Conservation (phyloP, 2,329 filamentous ascomycete species). For the Colletotrichum orbiculare region DNA sequence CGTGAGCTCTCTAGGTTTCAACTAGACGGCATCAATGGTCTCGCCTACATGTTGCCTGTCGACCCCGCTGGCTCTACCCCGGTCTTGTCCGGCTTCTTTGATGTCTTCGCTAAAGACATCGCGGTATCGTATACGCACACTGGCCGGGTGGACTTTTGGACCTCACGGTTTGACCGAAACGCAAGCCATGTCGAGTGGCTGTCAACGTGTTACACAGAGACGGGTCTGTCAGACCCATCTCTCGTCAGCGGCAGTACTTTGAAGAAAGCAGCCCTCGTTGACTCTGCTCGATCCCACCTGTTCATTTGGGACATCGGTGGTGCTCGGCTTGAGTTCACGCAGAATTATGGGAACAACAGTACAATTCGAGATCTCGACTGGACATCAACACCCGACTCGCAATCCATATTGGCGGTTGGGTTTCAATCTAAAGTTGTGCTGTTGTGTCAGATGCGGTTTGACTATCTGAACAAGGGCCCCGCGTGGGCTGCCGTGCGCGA, state of each 20-base stretch:
- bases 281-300: slow-evolving; percentile 76
- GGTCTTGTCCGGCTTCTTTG: slow-evolving; percentile 80
- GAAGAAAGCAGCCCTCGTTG: slow-evolving; percentile 86
- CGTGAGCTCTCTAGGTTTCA: slow-evolving; percentile 78
- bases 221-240: slow-evolving; percentile 76
- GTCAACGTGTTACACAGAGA: slow-evolving; percentile 83
- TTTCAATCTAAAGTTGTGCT: slow-evolving; percentile 88
- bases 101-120: slow-evolving; percentile 87
- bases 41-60: slow-evolving; percentile 80
- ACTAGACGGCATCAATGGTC: slow-evolving; percentile 67
- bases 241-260: slow-evolving; percentile 87
- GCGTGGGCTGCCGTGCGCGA: slow-evolving; percentile 89
- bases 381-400: slow-evolving; percentile 90
- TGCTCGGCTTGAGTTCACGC: slow-evolving; percentile 82
- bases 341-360: slow-evolving; percentile 78
- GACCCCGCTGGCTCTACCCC: slow-evolving; percentile 84
- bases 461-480: slow-evolving; percentile 89
- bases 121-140: slow-evolving; percentile 84
- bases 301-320: slow-evolving; percentile 93
- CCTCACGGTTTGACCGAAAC: slow-evolving; percentile 76
- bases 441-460: slow-evolving; percentile 88
- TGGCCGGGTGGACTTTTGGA: slow-evolving; percentile 86
- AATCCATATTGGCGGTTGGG: slow-evolving; percentile 91
- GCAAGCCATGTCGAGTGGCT: slow-evolving; percentile 78
- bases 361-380: slow-evolving; percentile 89